Evolutionary conservation across 768 basidiomycete genomes (phyloP).

Genomic region (Auriscalpium vulgare): DNA sequence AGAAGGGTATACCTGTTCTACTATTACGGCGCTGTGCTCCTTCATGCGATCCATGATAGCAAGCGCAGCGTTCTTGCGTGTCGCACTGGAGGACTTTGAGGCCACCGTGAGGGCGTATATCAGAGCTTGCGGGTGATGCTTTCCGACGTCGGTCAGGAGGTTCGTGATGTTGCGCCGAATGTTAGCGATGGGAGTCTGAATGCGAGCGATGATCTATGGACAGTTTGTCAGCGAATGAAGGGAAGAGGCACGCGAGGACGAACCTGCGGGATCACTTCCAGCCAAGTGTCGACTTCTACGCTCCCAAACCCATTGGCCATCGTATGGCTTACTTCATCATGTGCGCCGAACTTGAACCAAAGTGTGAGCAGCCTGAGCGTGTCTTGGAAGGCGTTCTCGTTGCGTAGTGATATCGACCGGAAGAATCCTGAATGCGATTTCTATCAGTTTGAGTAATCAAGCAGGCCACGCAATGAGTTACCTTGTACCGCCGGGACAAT

Average conservation of each 20-base stretch:
- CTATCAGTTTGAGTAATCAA: neutral
- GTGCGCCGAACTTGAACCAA: constrained; percentile 96
- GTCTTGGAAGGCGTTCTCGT: constrained; percentile 89
- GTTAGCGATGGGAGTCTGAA: constrained; percentile 86
- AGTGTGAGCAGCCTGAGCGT: constrained; percentile 87
- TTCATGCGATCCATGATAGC: constrained; percentile 89
- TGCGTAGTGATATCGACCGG: constrained; percentile 85
- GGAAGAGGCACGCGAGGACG: constrained; percentile 5
- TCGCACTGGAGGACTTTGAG: constrained; percentile 83
- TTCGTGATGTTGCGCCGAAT: constrained; percentile 86
- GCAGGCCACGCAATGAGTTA: constrained; percentile 18
- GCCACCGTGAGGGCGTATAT: constrained; percentile 96
- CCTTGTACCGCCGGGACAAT: constrained; percentile 93
- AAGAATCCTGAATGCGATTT: constrained; percentile 64
- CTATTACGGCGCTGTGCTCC: constrained; percentile 82
- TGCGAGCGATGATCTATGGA: constrained; percentile 88
- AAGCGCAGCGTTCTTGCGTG: constrained; percentile 75
- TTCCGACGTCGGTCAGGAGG: constrained; percentile 86
- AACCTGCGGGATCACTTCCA: constrained; percentile 98
- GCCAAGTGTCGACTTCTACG: constrained; percentile 95
- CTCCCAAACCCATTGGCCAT: constrained; percentile 81
- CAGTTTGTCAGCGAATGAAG: neutral
- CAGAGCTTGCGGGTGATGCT: constrained; percentile 93
- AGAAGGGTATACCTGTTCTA: constrained; percentile 58
- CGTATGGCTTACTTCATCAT: constrained; percentile 83